Base-by-base conservation (phyloP, 2,329 filamentous ascomycete genomes). In the Arthrobotrys pseudoclavata region DNA sequence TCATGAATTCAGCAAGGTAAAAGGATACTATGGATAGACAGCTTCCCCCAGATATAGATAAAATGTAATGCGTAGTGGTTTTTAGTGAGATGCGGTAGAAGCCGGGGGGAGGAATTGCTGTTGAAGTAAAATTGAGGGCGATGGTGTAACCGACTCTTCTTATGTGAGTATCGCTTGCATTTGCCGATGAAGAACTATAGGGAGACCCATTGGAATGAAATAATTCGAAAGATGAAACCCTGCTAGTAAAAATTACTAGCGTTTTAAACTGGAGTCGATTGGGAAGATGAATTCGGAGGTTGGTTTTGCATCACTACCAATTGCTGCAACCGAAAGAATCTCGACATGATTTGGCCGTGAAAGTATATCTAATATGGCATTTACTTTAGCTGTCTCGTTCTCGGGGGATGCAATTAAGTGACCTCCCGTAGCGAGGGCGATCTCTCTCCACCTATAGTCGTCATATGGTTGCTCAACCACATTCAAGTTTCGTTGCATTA, bases 41-140 rank as follows among this genome's bases (percentile, higher is more conserved):
- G n/a, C 72, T 76, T 24, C 70, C n/a, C n/a, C 72, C 72, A 9
- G 72, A 76, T n/a, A 70, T 45, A 1, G 72, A 76, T 29, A 76
- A 15, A 4, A 66, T 48, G 42, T 66, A 76, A 15, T 76, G 53
- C 1, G 31, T 34, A 2, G 24, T 22, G 5, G 55, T 3, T 4
- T 60, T 29, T 2, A 72, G n/a, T 10, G 55, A 53, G 34, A 76
- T 55, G 10, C 52, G 67, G 45, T 71, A 78, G 1, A 40, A 45
- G 1, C 75, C 69, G 7, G 69, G 12, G 4, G 26, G 42, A 2
- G 68, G 57, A 15, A 57, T 22, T 1, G 31, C 20, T n/a, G 18
- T 12, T 5, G 47, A 40, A 7, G 4, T 24, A n/a, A 78, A 64
- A 10, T 52, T 71, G 12, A 78, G 4, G 1, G 63, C 69, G 9